phyloP scores from a whole-genome alignment of 345 rosid species.

The Streptanthus diversifolius region DNA sequence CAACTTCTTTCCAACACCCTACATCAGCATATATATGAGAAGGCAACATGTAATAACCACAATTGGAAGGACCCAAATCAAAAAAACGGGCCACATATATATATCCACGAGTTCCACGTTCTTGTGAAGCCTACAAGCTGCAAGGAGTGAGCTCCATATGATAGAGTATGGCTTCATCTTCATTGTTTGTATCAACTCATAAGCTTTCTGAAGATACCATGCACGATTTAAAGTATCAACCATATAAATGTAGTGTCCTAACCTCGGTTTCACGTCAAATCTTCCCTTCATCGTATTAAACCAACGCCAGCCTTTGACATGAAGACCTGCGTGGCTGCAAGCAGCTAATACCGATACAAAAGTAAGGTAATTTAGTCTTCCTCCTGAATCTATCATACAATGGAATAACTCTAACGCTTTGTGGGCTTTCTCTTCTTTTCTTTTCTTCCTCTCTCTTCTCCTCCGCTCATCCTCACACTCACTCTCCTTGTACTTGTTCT shows the following conservation, averaged over 20 bases:
- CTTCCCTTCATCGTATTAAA: slow-evolving; percentile 56
- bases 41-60: slow-evolving; percentile 76
- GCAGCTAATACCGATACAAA: slow-evolving; percentile 75
- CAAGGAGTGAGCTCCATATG: slow-evolving; percentile 83
- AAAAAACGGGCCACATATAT: slow-evolving; percentile 55
- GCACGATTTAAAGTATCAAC: slow-evolving; percentile 89
- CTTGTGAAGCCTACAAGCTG: slow-evolving; percentile 84
- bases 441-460: too few relatives aligned
- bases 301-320: slow-evolving; percentile 77
- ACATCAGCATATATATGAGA: slow-evolving; percentile 84
- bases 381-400: slow-evolving; percentile 54
- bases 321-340: slow-evolving; percentile 81
- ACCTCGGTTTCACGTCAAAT: slow-evolving; percentile 63
- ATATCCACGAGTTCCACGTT: slow-evolving; percentile 81
- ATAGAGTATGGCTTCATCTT: slow-evolving; percentile 70
- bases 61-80: slow-evolving; percentile 61
- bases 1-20: slow-evolving; percentile 82
- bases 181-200: slow-evolving; percentile 65
- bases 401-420: slow-evolving; percentile 73
- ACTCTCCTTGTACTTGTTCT: slow-evolving; percentile 84
- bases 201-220: slow-evolving; percentile 62
- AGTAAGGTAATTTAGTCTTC: slow-evolving; percentile 73
- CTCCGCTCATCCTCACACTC: too few relatives aligned
- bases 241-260: slow-evolving; percentile 84
- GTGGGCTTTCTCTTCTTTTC: too few relatives aligned